phyloP scores from a whole-genome alignment of 1,139 yeast genomes.

The Blastobotrys proliferans region DNA sequence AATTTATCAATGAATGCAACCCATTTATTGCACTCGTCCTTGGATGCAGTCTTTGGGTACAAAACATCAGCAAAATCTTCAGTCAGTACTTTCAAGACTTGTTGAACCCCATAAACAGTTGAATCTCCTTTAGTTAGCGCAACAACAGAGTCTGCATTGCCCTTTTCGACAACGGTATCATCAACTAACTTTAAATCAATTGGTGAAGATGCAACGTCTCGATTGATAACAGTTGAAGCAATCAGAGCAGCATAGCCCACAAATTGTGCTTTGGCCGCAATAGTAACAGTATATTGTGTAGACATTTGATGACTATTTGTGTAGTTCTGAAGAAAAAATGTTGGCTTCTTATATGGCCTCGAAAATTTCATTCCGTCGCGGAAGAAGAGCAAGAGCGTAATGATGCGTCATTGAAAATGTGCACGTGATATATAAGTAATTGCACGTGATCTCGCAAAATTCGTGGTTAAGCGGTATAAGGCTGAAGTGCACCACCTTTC shows the following conservation, averaged over 20 bases:
- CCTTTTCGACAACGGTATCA: conserved; percentile 34
- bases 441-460: too few species aligned
- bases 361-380: too few species aligned
- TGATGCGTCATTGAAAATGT: too few species aligned
- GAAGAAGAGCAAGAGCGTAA: too few species aligned
- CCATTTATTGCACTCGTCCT: conserved; percentile 47
- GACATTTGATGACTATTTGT: too few species aligned
- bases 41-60: conserved; percentile 22
- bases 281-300: conserved; percentile 39
- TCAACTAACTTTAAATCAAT: conserved; percentile 58
- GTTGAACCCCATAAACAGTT: conserved; percentile 44
- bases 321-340: too few species aligned
- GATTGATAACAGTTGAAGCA: conserved; percentile 71
- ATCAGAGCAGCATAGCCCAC: conserved; percentile 77
- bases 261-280: conserved; percentile 83
- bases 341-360: too few species aligned
- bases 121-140: conserved; percentile 43
- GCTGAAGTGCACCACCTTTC: too few species aligned
- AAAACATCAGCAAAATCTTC: conserved; percentile 41
- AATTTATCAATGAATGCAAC: conserved; percentile 65
- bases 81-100: conserved; percentile 45
- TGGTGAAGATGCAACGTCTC: conserved; percentile 43
- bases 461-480: too few species aligned
- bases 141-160: conserved; percentile 38
- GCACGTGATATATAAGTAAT: too few species aligned